Conservation (phyloP, 306 rosid genomes). For the Gastrolobium bilobum region DNA sequence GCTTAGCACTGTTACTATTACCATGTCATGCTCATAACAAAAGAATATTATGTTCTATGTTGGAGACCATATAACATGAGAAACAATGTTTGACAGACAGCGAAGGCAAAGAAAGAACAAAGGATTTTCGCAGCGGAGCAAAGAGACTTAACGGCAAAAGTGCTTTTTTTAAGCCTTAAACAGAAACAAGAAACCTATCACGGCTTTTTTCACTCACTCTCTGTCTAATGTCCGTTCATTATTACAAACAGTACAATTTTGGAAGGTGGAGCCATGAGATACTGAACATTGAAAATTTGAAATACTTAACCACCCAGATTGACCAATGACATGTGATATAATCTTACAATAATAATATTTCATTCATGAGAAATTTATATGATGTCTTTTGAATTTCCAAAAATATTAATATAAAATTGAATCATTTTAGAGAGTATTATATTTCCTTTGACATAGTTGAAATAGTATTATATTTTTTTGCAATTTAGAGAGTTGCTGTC, state of each 20-base stretch:
- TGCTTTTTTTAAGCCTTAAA: slow-evolving; percentile 9
- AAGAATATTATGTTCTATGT: slow-evolving; percentile 7
- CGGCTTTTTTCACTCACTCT: slow-evolving; percentile 28
- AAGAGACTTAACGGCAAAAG: slow-evolving; percentile 44
- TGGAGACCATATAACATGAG: slow-evolving; percentile 32
- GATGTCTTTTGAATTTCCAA: too few species aligned
- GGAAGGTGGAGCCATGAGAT: slow-evolving; percentile 23
- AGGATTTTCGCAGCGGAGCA: slow-evolving; percentile 30
- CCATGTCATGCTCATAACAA: slow-evolving; percentile 44
- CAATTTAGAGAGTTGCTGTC: too few species aligned
- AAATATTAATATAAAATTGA: background rate
- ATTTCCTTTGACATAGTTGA: background rate
- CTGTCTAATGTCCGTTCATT: background rate
- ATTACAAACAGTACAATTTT: slow-evolving; percentile 40
- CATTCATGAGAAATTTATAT: background rate
- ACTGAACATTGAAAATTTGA: slow-evolving; percentile 45
- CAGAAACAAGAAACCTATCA: slow-evolving; percentile 48
- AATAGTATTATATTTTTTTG: background rate
- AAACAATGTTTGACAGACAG: slow-evolving; percentile 48
- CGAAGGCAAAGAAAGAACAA: slow-evolving; percentile 39
- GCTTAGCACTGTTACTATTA: slow-evolving; percentile 42
- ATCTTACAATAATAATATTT: background rate
- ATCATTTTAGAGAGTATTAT: too few species aligned
- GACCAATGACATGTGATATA: slow-evolving; percentile 26
- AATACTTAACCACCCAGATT: slow-evolving; percentile 58